Conservation (phyloP, 2,329 filamentous ascomycete genomes). For the Thelonectria olida region DNA sequence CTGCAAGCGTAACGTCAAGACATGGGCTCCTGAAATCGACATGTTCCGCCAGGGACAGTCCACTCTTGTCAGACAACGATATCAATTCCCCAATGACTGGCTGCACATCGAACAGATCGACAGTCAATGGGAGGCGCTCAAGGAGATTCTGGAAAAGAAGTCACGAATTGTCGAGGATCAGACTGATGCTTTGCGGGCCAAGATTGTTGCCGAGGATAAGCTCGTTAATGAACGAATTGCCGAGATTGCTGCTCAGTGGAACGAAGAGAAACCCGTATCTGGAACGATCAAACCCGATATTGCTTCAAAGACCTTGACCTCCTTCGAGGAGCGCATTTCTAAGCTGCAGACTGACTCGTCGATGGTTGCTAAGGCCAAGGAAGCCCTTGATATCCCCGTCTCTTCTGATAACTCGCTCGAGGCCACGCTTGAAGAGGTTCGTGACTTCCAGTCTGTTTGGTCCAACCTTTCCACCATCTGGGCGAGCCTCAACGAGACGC, state of each 20-base stretch:
- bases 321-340: constrained; percentile 86
- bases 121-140: constrained; percentile 92
- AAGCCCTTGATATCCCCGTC: constrained; percentile 89
- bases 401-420: constrained; percentile 82
- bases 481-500: constrained; percentile 93
- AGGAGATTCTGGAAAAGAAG: constrained; percentile 91
- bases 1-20: constrained; percentile 91
- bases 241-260: constrained; percentile 88
- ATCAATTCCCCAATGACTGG: constrained; percentile 95
- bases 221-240: constrained; percentile 88
- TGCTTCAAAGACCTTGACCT: constrained; percentile 81
- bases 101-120: constrained; percentile 95
- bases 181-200: constrained; percentile 91
- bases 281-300: constrained; percentile 91
- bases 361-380: constrained; percentile 96
- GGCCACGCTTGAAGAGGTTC: constrained; percentile 92
- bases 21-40: constrained; percentile 95
- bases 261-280: constrained; percentile 95
- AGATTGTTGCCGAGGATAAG: constrained; percentile 93
- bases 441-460: constrained; percentile 99
- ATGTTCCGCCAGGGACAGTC: constrained; percentile 96
- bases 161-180: constrained; percentile 96
- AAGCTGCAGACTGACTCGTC: constrained; percentile 87
- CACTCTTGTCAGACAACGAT: constrained; percentile 88
- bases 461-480: constrained; percentile 94